Conservation (phyloP, 2,329 filamentous ascomycete genomes). For the Mycosphaerella sp. region DNA sequence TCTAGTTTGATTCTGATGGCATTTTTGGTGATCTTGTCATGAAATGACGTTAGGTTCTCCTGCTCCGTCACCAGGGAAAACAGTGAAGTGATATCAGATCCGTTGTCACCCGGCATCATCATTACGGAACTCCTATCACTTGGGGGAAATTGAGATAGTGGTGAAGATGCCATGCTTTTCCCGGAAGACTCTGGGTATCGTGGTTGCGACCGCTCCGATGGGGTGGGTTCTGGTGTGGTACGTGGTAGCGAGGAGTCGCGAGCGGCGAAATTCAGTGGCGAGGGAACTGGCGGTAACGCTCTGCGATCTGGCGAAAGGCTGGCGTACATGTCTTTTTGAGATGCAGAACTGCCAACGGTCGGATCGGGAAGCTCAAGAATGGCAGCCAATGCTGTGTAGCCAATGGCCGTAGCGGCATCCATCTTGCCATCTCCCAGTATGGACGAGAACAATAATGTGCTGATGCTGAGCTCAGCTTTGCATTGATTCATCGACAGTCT, state of each 20-base stretch:
- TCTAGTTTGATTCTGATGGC: conserved; percentile 46
- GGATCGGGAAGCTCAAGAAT: conserved; percentile 46
- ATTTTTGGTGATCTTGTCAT: conserved; percentile 40
- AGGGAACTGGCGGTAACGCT: conserved; percentile 7
- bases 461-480: conserved; percentile 55
- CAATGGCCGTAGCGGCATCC: conserved; percentile 57
- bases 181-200: conserved; percentile 6
- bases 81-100: conserved; percentile 21
- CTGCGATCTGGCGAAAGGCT: conserved; percentile 10
- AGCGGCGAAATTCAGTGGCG: background rate
- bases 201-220: background rate
- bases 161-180: conserved; percentile 9
- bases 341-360: conserved; percentile 1
- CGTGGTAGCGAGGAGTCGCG: conserved; percentile 4
- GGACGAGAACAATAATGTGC: conserved; percentile 50
- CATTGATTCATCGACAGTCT: conserved; percentile 51
- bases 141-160: background rate
- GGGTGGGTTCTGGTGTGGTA: background rate
- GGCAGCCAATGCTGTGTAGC: conserved; percentile 60
- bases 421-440: conserved; percentile 51
- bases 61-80: conserved; percentile 15
- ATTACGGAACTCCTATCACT: conserved; percentile 19
- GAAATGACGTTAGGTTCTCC: conserved; percentile 27
- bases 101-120: conserved; percentile 7
- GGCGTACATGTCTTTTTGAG: conserved; percentile 3